Conservation (phyloP, 2,329 filamentous ascomycete species). For the Phoma sp. region DNA sequence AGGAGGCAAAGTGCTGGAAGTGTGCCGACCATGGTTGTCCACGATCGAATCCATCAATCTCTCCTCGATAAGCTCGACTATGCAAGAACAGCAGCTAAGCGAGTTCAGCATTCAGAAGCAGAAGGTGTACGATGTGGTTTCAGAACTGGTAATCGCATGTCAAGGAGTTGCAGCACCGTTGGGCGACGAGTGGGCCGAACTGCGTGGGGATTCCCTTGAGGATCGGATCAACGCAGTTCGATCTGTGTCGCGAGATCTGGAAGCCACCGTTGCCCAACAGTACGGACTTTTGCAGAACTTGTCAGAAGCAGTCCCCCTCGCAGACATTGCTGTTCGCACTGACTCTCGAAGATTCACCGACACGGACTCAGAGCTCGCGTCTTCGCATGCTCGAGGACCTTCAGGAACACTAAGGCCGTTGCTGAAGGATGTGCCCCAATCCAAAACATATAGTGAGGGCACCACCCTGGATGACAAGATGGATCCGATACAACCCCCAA, state of each 20-base stretch:
- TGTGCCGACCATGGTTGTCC: slow-evolving; percentile 88
- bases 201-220: slow-evolving; percentile 88
- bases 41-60: slow-evolving; percentile 93
- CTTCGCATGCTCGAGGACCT: slow-evolving; percentile 37
- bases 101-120: slow-evolving; percentile 94
- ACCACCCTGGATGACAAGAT: slow-evolving; percentile 39
- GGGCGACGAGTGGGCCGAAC: slow-evolving; percentile 93
- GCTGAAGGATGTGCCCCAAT: slow-evolving; percentile 63
- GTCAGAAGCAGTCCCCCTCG: slow-evolving; percentile 74
- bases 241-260: slow-evolving; percentile 78
- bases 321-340: slow-evolving; percentile 37
- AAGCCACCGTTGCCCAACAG: slow-evolving; percentile 86
- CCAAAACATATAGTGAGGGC: slow-evolving; percentile 72
- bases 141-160: slow-evolving; percentile 85
- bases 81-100: slow-evolving; percentile 82
- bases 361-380: slow-evolving; percentile 50
- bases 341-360: slow-evolving; percentile 53
- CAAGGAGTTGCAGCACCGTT: slow-evolving; percentile 91
- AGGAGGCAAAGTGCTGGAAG: slow-evolving; percentile 81
- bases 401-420: slow-evolving; percentile 53
- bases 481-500: slow-evolving; percentile 48
- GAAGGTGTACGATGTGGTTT: slow-evolving; percentile 89
- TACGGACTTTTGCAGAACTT: slow-evolving; percentile 87
- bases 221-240: slow-evolving; percentile 83
- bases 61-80: slow-evolving; percentile 75